Percentiles rank a stretch among this genome's conserved stretches.
These are phyloP conservation scores for Dionaea muscipula DNA, from an alignment of 179 eudicot species.

Conservation along the genomic window DNA sequence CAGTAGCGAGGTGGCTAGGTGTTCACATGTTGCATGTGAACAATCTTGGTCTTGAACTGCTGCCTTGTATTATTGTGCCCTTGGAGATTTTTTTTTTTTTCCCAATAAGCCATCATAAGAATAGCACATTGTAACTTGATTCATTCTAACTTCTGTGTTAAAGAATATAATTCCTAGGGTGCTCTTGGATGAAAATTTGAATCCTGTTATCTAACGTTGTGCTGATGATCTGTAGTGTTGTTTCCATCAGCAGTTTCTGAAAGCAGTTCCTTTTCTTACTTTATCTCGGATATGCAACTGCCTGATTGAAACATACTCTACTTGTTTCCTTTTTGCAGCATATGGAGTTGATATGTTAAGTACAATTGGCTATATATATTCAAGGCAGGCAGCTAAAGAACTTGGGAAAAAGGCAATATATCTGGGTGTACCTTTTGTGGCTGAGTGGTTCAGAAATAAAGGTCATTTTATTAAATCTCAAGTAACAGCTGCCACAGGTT, in stretches of 20 bases:
- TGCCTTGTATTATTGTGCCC: too few species aligned
- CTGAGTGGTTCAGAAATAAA: constrained; percentile 98
- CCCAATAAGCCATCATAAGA: too few species aligned
- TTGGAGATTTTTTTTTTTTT: too few species aligned
- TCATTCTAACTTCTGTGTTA: too few species aligned
- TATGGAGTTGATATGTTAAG: constrained; percentile 92
- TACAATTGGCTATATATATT: constrained; percentile 92
- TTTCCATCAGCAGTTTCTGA: background rate
- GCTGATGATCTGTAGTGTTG: too few species aligned
- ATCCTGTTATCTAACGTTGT: too few species aligned
- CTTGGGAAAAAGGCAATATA: constrained; percentile 86
- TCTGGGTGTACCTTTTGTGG: constrained; percentile 88
- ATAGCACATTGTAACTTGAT: too few species aligned
- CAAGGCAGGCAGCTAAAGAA: constrained; percentile 94
- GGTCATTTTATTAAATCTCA: constrained; percentile 93
- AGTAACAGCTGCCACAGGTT: constrained; percentile 98
- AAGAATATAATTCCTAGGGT: too few species aligned
- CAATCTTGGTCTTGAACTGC: too few species aligned
- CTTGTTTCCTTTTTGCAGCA: constrained; percentile 36
- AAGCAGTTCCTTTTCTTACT: background rate
- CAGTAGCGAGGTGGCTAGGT: too few species aligned
- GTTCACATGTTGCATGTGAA: too few species aligned
- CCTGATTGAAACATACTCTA: constrained; percentile 15
- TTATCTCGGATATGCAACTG: background rate
- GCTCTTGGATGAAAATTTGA: too few species aligned